Percentiles rank a stretch among this genome's conserved stretches.
Conservation (phyloP, 352 stramenopile species). For the Elongisporangium senticosum region DNA sequence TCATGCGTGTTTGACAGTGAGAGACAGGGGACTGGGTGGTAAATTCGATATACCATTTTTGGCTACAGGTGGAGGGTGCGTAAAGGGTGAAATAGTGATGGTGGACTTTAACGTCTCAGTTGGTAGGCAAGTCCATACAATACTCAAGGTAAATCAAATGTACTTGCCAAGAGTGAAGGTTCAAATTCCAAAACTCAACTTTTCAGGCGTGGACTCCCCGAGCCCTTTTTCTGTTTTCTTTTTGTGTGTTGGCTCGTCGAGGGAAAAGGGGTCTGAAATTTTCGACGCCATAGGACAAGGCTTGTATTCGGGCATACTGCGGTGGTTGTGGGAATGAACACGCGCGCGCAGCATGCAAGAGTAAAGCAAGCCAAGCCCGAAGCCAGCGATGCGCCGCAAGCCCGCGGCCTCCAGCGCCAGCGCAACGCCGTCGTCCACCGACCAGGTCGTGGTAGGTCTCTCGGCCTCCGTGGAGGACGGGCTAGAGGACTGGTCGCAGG, state of each 20-base stretch:
- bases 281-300: slow-evolving; percentile 18
- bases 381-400: slow-evolving; percentile 3
- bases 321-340: neutral
- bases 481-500: slow-evolving; percentile 73
- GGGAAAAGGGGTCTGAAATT: slow-evolving; percentile 54
- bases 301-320: neutral
- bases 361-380: neutral
- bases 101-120: too few species aligned
- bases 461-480: slow-evolving; percentile 57
- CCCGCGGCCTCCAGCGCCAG: neutral
- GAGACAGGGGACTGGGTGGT: neutral
- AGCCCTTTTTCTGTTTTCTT: neutral
- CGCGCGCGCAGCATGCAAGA: neutral
- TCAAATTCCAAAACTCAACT: neutral
- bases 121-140: too few species aligned
- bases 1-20: neutral
- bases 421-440: slow-evolving; percentile 4
- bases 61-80: neutral
- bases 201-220: neutral
- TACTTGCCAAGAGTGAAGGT: neutral
- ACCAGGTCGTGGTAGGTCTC: slow-evolving; percentile 74
- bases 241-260: neutral
- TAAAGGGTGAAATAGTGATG: too few species aligned
- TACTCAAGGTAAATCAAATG: neutral
- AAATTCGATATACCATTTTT: neutral